phyloP scores from a whole-genome alignment of 1,284 basidiomycete genomes.

The Trametes sp. region DNA sequence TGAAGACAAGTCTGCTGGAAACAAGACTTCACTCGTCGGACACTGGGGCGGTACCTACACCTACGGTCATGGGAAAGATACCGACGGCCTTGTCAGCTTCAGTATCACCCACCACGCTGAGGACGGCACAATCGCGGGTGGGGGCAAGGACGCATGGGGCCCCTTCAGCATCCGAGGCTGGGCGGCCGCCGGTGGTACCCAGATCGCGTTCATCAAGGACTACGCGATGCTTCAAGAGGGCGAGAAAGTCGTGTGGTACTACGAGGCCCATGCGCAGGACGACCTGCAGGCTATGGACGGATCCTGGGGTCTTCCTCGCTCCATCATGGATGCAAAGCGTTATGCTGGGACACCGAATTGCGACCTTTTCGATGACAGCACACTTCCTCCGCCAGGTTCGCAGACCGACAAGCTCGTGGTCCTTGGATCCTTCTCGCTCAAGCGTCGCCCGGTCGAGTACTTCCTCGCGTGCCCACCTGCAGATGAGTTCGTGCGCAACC shows the following conservation, averaged over 20 bases:
- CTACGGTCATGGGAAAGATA: neutral
- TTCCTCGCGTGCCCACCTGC: conserved; percentile 3
- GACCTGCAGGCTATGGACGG: neutral
- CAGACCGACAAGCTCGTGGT: neutral
- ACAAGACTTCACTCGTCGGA: conserved; percentile 1
- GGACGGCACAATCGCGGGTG: conserved; percentile 3
- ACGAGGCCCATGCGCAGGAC: neutral
- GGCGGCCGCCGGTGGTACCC: neutral
- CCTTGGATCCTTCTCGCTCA: conserved; percentile 3
- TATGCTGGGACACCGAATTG: neutral
- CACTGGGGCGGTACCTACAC: conserved; percentile 15
- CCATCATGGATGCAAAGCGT: neutral
- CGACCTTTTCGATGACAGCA: neutral
- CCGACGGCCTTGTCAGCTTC: conserved; percentile 4
- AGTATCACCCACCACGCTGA: neutral
- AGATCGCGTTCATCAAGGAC: conserved; percentile 3
- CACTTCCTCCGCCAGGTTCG: neutral
- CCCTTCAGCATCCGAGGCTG: conserved; percentile 8
- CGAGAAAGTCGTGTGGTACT: neutral
- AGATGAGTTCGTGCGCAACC: conserved; percentile 4
- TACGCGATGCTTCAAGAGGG: neutral
- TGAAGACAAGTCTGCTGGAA: neutral
- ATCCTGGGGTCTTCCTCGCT: neutral
- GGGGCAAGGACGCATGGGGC: conserved; percentile 5
- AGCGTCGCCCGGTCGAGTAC: conserved; percentile 7